phyloP scores from a whole-genome alignment of 352 stramenopile genomes.

The Globisporangium splendens region DNA sequence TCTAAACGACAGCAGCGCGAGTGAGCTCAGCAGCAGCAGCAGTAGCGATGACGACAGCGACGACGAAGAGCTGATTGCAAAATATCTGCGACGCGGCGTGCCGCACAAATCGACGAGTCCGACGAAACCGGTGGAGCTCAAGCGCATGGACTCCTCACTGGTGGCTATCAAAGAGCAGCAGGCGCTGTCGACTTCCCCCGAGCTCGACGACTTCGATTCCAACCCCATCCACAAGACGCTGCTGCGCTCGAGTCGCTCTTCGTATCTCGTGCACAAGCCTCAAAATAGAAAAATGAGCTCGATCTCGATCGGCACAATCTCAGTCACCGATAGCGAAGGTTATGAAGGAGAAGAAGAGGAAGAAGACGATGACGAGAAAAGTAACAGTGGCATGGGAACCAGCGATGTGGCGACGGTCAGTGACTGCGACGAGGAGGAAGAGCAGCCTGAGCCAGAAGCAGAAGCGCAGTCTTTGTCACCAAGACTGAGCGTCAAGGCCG shows the following conservation, averaged over 20 bases:
- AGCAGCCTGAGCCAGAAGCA: constrained; percentile 16
- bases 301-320: constrained; percentile 26
- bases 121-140: neutral
- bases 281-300: constrained; percentile 28
- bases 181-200: neutral
- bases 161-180: constrained; percentile 15
- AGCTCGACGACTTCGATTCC: neutral
- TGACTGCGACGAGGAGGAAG: constrained; percentile 24
- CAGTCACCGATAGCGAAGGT: constrained; percentile 25
- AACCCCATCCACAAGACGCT: neutral
- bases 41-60: constrained; percentile 2
- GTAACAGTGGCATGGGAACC: constrained; percentile 10
- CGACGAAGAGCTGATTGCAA: constrained; percentile 17
- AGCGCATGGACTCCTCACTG: constrained; percentile 1
- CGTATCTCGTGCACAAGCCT: neutral
- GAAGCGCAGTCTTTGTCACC: neutral
- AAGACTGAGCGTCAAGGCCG: neutral
- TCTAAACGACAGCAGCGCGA: constrained; percentile 13
- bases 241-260: neutral
- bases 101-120: constrained; percentile 9
- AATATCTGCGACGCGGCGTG: constrained; percentile 10
- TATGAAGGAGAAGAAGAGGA: constrained; percentile 2
- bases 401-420: constrained; percentile 1
- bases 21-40: constrained; percentile 2
- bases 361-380: constrained; percentile 16